Base-by-base conservation (phyloP, 768 basidiomycete genomes). In the Psilocybe azurescens region DNA sequence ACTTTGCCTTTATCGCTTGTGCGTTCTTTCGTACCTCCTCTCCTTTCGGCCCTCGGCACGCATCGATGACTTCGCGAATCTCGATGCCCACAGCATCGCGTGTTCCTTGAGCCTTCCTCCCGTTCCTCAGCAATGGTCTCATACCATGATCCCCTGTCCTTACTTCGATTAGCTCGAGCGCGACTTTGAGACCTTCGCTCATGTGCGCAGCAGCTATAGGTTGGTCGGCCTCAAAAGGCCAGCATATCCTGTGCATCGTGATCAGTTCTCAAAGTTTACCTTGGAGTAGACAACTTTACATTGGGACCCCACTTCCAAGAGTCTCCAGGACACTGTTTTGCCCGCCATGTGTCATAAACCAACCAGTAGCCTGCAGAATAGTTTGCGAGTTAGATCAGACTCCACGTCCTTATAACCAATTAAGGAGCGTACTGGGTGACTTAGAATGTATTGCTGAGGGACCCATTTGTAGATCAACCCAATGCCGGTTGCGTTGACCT, bases 361-460 rank as follows among this genome's bases (percentile, higher is more conserved):
- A 51, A 8, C 49, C 49, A 13, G 49, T 51, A 9, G 48, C 48
- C 48, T 49, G 24, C 24, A 49, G n/a, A 28, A 28, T 28, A 51
- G 49, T 10, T 8, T 18, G 49, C 20, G 8, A 51, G 49, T 14
- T 28, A 9, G 49, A 51, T 10, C 24, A 24, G 24, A 24, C 24
- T 24, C 13, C 30, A 36, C 49, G 24, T 24, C 24, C 0, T 51
- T 28, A 51, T 18, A 51, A 24, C 1, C 24, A 6, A 36, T 36
- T 10, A 18, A 51, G 11, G 30, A 28, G n/a, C 52, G n/a, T n/a
- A 57, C 56, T 3, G 56, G 56, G 29, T 57, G 56, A 10, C n/a
- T 20, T 28, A 58, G 30, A 39, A 58, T n/a, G 30, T 49, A 58
- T 49, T 58, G 56, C 33, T 58, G 56, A 30, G 56, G 56, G n/a